A percentile compares a stretch with the other conserved stretches of the same genome.
Conservation (phyloP, 148 eudicot genomes). For the Chenopodium quinoa region DNA sequence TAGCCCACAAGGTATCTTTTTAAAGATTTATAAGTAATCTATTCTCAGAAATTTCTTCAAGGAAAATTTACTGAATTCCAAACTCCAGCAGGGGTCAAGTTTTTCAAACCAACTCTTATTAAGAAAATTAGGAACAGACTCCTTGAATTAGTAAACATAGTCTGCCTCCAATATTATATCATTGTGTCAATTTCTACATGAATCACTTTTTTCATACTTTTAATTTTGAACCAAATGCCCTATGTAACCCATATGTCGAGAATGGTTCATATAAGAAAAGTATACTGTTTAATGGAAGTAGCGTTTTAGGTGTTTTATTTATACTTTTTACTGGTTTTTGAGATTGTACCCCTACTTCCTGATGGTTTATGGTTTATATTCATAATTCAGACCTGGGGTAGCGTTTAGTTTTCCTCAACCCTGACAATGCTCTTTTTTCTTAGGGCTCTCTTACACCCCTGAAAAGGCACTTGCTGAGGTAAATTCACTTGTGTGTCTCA, state of each 20-base stretch:
- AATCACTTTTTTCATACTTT: neutral
- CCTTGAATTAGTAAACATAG: neutral
- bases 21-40: neutral
- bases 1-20: conserved; percentile 13
- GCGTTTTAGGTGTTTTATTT: neutral
- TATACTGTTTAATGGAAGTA: neutral
- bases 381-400: neutral
- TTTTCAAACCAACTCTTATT: neutral
- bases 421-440: neutral
- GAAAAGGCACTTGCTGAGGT: conserved; percentile 30
- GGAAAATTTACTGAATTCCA: neutral
- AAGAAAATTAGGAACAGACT: neutral
- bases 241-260: neutral
- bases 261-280: neutral
- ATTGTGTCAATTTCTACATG: neutral
- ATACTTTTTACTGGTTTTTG: neutral
- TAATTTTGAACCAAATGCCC: neutral
- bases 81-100: neutral
- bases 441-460: conserved; percentile 23
- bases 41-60: neutral
- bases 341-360: neutral
- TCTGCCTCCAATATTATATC: neutral
- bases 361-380: neutral
- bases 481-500: conserved; percentile 21
- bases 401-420: neutral